Percentiles rank a stretch among this genome's conserved stretches.
Evolutionary conservation across 2,329 filamentous ascomycete genomes (phyloP).

Genomic region (Thielaviopsis punctulata): DNA sequence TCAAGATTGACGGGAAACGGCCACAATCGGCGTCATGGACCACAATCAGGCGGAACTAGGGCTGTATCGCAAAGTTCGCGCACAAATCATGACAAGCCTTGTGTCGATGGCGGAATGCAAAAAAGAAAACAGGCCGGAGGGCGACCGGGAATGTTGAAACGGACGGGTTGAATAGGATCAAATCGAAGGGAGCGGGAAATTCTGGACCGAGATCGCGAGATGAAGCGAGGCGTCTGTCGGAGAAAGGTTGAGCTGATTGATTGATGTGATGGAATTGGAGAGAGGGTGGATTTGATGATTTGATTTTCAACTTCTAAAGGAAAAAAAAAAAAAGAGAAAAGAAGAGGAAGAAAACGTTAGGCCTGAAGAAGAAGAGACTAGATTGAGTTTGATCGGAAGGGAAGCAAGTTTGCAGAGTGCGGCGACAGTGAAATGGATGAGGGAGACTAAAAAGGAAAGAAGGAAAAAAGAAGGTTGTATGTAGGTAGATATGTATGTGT

Average conservation of each 20-base stretch:
- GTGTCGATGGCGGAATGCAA: neutral
- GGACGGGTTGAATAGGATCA: neutral
- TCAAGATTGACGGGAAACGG: neutral
- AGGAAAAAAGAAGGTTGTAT: too few relatives aligned
- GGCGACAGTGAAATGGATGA: too few relatives aligned
- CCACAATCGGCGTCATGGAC: slow-evolving; percentile 5
- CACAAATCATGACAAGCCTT: neutral
- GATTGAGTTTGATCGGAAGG: neutral
- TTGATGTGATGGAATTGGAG: neutral
- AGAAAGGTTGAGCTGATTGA: neutral
- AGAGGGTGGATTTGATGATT: too few relatives aligned
- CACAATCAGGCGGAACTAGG: neutral
- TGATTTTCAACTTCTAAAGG: too few relatives aligned
- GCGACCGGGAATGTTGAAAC: neutral
- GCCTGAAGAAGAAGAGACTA: neutral
- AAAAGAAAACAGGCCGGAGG: neutral
- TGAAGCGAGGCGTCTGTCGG: neutral
- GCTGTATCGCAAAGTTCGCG: slow-evolving; percentile 1
- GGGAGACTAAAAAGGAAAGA: neutral
- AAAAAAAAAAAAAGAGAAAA: slow-evolving; percentile 3
- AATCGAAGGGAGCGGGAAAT: neutral
- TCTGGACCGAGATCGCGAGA: neutral
- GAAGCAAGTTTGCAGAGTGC: too few relatives aligned
- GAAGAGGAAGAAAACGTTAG: slow-evolving; percentile 1
- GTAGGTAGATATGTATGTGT: too few relatives aligned